phyloP scores from a whole-genome alignment of 345 rosid species.

The Cochlearia excelsa region DNA sequence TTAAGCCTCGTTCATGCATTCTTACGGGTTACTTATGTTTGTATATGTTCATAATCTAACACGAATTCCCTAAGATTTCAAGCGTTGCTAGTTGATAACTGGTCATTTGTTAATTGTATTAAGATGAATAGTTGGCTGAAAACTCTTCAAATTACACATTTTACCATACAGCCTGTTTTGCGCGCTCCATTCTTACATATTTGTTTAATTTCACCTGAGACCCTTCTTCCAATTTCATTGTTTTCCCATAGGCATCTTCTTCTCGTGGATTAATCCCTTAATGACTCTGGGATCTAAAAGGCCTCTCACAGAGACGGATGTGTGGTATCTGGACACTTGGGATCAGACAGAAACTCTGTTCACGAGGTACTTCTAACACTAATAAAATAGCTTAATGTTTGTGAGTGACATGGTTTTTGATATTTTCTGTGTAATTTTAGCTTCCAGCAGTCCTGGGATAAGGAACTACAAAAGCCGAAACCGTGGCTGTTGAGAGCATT shows the following conservation, averaged over 20 bases:
- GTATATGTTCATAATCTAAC: constrained; percentile 2
- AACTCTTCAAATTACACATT: neutral
- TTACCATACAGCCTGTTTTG: neutral
- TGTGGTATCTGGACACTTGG: constrained; percentile 94
- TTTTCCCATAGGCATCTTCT: constrained; percentile 46
- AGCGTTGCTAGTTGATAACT: neutral
- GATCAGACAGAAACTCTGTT: constrained; percentile 86
- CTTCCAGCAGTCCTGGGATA: constrained; percentile 87
- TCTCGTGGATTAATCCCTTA: constrained; percentile 88
- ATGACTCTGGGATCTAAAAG: constrained; percentile 82
- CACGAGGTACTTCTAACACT: constrained; percentile 43
- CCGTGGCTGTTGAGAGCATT: constrained; percentile 93
- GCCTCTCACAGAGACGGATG: constrained; percentile 87
- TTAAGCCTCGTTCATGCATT: constrained; percentile 17
- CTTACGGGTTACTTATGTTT: constrained; percentile 13
- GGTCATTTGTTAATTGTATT: neutral
- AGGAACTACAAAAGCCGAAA: constrained; percentile 64
- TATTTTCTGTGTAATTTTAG: constrained; percentile 44
- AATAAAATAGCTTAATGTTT: constrained; percentile 18
- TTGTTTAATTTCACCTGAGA: constrained; percentile 13
- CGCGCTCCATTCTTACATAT: constrained; percentile 5
- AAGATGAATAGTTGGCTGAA: neutral
- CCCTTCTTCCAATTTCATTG: constrained; percentile 6
- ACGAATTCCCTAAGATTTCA: neutral
- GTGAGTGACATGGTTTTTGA: constrained; percentile 9